phyloP scores from a whole-genome alignment of 805 yeast genomes.

The Nakazawaea molendinolei region DNA sequence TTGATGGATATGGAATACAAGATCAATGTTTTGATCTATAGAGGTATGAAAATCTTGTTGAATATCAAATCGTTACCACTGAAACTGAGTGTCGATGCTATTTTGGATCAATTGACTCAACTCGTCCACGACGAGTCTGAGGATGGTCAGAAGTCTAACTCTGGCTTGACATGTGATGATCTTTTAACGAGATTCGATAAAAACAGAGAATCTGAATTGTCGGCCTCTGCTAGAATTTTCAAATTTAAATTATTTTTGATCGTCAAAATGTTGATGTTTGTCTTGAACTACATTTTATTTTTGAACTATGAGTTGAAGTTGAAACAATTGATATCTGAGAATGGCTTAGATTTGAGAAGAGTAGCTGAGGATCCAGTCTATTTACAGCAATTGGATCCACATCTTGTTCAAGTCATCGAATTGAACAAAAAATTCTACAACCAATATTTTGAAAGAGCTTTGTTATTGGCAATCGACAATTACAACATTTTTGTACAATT shows the following conservation, averaged over 20 bases:
- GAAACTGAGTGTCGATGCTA: slow-evolving; percentile 20
- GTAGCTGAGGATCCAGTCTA: slow-evolving; percentile 15
- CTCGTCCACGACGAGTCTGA: slow-evolving; percentile 11
- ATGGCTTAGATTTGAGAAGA: slow-evolving; percentile 28
- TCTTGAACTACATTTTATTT: slow-evolving; percentile 41
- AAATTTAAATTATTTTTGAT: slow-evolving; percentile 25
- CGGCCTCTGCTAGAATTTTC: slow-evolving; percentile 19
- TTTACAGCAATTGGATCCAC: slow-evolving; percentile 19
- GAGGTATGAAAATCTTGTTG: slow-evolving; percentile 31
- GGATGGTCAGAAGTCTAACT: not conserved
- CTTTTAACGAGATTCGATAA: slow-evolving; percentile 16
- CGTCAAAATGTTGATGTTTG: slow-evolving; percentile 41
- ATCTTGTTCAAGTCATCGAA: slow-evolving; percentile 23
- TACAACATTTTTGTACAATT: slow-evolving; percentile 27
- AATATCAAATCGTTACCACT: slow-evolving; percentile 29
- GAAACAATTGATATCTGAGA: slow-evolving; percentile 7
- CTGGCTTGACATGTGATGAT: slow-evolving; percentile 13
- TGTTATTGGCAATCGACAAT: slow-evolving; percentile 30
- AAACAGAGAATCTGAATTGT: slow-evolving; percentile 11
- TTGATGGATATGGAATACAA: slow-evolving; percentile 40
- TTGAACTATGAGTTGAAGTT: slow-evolving; percentile 31
- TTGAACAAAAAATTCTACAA: slow-evolving; percentile 25
- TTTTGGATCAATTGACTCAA: slow-evolving; percentile 19
- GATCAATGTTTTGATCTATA: slow-evolving; percentile 35
- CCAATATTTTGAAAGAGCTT: slow-evolving; percentile 28